These are phyloP conservation scores for Ammopiptanthus mongolicus DNA, from an alignment of 306 rosid species.

Conservation along the genomic window DNA sequence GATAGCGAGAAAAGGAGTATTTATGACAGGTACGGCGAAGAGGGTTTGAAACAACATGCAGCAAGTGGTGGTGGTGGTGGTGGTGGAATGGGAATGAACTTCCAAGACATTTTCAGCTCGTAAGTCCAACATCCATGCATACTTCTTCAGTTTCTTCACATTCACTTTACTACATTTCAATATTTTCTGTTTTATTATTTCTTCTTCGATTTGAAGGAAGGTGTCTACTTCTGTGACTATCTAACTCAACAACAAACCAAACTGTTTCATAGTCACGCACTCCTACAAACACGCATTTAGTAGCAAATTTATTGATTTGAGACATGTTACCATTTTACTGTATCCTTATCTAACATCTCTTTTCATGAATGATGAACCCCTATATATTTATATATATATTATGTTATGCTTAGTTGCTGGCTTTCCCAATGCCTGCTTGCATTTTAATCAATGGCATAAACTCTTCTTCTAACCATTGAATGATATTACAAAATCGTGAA, in stretches of 20 bases:
- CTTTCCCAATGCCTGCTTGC: not conserved
- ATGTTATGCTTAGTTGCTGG: not conserved
- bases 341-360: not conserved
- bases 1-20: conserved; percentile 65
- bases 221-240: too few relatives aligned
- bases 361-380: not conserved
- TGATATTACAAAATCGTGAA: not conserved
- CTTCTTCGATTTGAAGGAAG: not conserved
- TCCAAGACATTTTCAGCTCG: conserved; percentile 68
- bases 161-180: not conserved
- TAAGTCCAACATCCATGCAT: conserved; percentile 17
- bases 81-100: conserved; percentile 75
- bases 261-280: not conserved
- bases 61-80: conserved; percentile 66
- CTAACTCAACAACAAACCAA: too few relatives aligned
- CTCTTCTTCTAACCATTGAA: not conserved
- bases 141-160: not conserved
- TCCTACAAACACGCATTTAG: not conserved
- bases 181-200: not conserved
- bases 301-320: not conserved
- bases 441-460: not conserved
- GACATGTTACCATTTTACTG: not conserved
- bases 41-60: conserved; percentile 77
- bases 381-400: too few relatives aligned
- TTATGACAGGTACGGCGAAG: conserved; percentile 70